Base-by-base conservation (phyloP, 352 stramenopile genomes). In the Saprolegnia diclina region DNA sequence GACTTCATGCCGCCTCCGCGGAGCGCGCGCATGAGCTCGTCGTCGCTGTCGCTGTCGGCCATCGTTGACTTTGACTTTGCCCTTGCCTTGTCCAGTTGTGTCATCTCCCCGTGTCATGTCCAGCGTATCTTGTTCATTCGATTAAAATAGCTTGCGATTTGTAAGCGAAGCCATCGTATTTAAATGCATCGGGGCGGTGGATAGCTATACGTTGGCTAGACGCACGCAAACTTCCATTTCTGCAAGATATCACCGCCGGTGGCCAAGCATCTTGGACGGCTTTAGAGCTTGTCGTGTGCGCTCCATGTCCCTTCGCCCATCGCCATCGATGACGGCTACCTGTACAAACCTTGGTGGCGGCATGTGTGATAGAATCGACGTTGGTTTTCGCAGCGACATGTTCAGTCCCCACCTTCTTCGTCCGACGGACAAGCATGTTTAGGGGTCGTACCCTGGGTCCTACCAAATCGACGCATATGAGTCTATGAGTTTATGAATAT, bases 1-100 rank as follows among this genome's bases (percentile, higher is more conserved):
- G 77, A 56, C 38, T 84, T 79, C 40, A 74, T 70, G 54, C 74
- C 66, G 64, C 74, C 81, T 59, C 52, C 52, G 24, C 76, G 81
- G 40, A 92, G 79, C 29, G 79, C 77, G 63, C 65, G 88, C 84
- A 94, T 90, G 71, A 94, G 82, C 74, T 94, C 86, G 65, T 94
- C 86, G 65, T 92, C 86, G 79, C 86, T 94, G 79, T 94, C 84
- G 76, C 80, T 94, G 74, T 94, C 83, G 35, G 54, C 52, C 66
- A 72, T 48, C 42, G 42, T 10, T n/a, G 42, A n/a, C 13, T n/a
- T 48, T 48, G 42, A 4, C 42, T 10, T 48, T 14, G 38, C 38
- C 38, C 38, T 45, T n/a, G n/a, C n/a, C n/a, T n/a, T n/a, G 29
- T 48, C 10, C 42, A 48, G 42, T 48, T 48, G 42, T 48, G 42